Percentiles rank a stretch among this genome's conserved stretches.
Conservation (phyloP, 2,329 filamentous ascomycete genomes). For the Clarireedia sp. region DNA sequence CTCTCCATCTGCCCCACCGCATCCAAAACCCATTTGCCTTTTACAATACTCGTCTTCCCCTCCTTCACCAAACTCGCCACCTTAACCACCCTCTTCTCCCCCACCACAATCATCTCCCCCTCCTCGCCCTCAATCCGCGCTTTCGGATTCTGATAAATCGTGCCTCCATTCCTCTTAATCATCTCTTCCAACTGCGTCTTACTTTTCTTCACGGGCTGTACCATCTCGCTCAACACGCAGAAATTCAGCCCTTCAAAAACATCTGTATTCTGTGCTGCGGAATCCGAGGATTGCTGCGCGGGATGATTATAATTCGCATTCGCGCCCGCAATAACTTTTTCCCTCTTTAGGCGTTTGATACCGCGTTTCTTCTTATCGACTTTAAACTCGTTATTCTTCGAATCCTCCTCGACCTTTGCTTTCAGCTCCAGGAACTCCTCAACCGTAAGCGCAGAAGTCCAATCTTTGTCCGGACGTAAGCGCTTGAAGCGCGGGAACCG, state of each 20-base stretch:
- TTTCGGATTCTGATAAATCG: constrained; percentile 64
- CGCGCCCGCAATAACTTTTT: constrained; percentile 65
- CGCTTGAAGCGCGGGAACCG: constrained; percentile 86
- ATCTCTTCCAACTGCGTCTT: constrained; percentile 75
- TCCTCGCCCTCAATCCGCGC: constrained; percentile 31
- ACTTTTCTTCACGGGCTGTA: constrained; percentile 60
- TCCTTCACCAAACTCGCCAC: constrained; percentile 75
- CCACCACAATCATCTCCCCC: constrained; percentile 61
- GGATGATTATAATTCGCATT: constrained; percentile 36
- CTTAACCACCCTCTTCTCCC: constrained; percentile 73
- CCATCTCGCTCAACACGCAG: constrained; percentile 72
- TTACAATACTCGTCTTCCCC: constrained; percentile 63
- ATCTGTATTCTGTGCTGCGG: constrained; percentile 49
- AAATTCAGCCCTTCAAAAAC: constrained; percentile 73
- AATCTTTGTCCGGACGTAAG: constrained; percentile 73
- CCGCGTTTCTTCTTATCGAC: constrained; percentile 56
- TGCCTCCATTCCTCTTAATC: constrained; percentile 77
- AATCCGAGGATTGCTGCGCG: constrained; percentile 32
- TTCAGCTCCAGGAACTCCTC: constrained; percentile 71
- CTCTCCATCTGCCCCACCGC: constrained; percentile 44
- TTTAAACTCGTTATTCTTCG: constrained; percentile 67
- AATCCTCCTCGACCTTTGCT: constrained; percentile 59
- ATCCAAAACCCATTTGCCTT: constrained; percentile 76
- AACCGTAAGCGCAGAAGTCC: constrained; percentile 70
- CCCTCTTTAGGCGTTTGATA: constrained; percentile 57